Conservation (phyloP, 169 alveolate species). For the Eimeria falciformis region DNA sequence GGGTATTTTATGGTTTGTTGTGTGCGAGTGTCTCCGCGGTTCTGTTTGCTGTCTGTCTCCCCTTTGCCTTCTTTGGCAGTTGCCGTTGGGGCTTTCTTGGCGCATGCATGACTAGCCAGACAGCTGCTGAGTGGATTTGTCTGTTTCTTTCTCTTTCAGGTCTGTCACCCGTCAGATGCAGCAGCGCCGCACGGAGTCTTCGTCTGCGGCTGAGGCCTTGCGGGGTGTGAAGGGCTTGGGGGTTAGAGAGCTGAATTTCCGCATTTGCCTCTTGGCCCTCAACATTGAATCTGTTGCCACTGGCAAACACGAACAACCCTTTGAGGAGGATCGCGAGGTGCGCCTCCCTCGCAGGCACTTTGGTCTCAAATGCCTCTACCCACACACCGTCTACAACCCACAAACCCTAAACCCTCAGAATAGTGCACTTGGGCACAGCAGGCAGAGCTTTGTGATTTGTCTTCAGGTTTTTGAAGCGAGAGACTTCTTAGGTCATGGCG, state of each 20-base stretch:
- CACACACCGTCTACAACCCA: not conserved
- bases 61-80: not conserved
- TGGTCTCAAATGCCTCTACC: not conserved
- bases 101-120: too few species aligned
- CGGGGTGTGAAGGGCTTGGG: constrained; percentile 60
- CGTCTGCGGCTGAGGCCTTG: constrained; percentile 19
- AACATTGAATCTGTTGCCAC: constrained; percentile 37
- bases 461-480: constrained; percentile 65
- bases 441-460: not conserved
- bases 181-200: constrained; percentile 43
- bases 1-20: too few species aligned
- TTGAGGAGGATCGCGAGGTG: constrained; percentile 20
- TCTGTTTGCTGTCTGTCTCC: not conserved
- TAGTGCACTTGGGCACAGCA: not conserved
- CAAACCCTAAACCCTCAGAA: not conserved
- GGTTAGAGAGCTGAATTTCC: constrained; percentile 51
- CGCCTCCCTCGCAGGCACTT: not conserved
- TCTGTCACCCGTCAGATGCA: constrained; percentile 24
- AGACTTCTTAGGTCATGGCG: constrained; percentile 55
- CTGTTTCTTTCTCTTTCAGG: not conserved
- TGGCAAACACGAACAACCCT: not conserved
- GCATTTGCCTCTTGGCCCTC: constrained; percentile 33
- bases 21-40: too few species aligned
- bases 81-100: not conserved
- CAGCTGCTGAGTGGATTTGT: not conserved